Evolutionary conservation across 2,329 filamentous ascomycete species (phyloP).

Genomic region (Ceratocystis smalleyi): DNA sequence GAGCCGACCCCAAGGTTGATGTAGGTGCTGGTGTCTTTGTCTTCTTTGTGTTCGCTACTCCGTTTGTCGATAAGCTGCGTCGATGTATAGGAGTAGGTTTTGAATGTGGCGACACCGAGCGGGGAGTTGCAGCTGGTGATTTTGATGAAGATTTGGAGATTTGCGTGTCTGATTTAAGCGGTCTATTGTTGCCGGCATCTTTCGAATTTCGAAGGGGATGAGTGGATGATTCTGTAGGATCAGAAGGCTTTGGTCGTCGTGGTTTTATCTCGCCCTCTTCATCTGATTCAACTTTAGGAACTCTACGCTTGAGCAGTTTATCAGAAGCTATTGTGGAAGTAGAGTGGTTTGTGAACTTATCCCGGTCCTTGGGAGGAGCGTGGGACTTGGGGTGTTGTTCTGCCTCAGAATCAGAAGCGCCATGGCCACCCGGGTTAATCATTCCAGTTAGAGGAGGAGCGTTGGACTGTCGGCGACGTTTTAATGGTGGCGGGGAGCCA

Average conservation of each 20-base stretch:
- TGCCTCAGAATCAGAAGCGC: slow-evolving; percentile 42
- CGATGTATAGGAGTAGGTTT: slow-evolving; percentile 35
- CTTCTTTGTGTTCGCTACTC: slow-evolving; percentile 46
- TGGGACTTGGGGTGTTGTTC: slow-evolving; percentile 31
- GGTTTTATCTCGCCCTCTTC: slow-evolving; percentile 40
- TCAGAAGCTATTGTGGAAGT: not conserved
- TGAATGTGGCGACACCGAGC: slow-evolving; percentile 45
- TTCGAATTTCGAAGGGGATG: not conserved
- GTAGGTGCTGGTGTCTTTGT: slow-evolving; percentile 41
- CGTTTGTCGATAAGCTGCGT: slow-evolving; percentile 47
- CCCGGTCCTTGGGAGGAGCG: slow-evolving; percentile 34
- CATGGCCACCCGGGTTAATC: slow-evolving; percentile 19
- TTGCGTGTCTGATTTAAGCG: slow-evolving; percentile 5
- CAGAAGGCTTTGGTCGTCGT: slow-evolving; percentile 32
- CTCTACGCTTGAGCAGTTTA: slow-evolving; percentile 36
- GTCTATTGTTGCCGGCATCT: slow-evolving; percentile 10
- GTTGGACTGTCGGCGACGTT: slow-evolving; percentile 12
- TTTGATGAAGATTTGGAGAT: not conserved
- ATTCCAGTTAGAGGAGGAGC: not conserved
- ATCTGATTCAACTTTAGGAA: slow-evolving; percentile 39
- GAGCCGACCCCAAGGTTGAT: not conserved
- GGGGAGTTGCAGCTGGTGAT: slow-evolving; percentile 13
- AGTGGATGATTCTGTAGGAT: slow-evolving; percentile 17
- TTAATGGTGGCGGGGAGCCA: slow-evolving; percentile 12
- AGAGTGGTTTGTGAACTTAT: slow-evolving; percentile 25